These are phyloP conservation scores for Eutrema yunnanense DNA, from an alignment of 345 rosid genomes.

Conservation along the genomic window DNA sequence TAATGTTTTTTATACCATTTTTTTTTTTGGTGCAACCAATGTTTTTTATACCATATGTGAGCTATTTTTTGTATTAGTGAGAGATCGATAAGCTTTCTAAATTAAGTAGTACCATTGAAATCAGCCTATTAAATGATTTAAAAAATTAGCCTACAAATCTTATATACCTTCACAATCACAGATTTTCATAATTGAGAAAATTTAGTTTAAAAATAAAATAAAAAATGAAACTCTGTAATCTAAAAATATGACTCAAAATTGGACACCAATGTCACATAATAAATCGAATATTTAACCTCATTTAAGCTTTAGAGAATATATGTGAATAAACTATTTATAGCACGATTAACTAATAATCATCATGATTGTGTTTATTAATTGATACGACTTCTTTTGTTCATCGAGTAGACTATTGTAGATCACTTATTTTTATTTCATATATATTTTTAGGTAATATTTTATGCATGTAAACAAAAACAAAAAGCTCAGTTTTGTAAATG, in stretches of 20 bases:
- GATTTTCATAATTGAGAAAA: not conserved
- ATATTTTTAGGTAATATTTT: not conserved
- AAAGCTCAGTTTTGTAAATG: not conserved
- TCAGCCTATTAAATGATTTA: not conserved
- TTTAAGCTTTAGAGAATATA: not conserved
- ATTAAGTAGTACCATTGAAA: not conserved
- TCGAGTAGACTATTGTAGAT: not conserved
- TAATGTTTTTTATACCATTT: not conserved
- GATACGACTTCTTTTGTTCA: not conserved
- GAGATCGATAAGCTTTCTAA: not conserved
- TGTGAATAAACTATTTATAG: not conserved
- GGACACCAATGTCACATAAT: not conserved
- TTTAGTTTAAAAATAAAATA: not conserved
- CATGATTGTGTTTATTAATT: conserved; percentile 1
- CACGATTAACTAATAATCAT: conserved; percentile 14
- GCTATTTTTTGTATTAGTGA: not conserved
- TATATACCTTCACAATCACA: not conserved
- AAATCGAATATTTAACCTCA: not conserved
- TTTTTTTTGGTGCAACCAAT: not conserved
- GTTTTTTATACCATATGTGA: not conserved
- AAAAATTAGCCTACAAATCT: not conserved
- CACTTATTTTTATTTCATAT: not conserved
- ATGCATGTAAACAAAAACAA: not conserved
- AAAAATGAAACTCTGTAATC: not conserved
- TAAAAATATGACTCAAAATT: not conserved